Evolutionary conservation across 2,329 filamentous ascomycete species (phyloP).

Genomic region (Pezicula radicicola): DNA sequence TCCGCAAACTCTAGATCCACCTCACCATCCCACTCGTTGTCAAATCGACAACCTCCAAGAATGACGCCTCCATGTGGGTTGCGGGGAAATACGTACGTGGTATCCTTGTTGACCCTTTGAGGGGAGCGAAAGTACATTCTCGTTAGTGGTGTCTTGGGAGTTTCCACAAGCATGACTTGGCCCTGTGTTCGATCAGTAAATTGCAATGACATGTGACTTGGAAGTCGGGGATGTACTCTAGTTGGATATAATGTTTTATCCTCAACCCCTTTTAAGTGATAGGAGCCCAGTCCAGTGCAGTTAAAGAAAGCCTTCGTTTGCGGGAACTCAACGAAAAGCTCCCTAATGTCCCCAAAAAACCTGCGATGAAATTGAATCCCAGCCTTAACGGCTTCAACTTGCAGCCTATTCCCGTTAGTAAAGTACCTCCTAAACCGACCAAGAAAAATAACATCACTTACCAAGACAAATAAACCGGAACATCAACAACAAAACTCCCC

Average conservation of each 20-base stretch:
- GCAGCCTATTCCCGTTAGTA: slow-evolving; percentile 66
- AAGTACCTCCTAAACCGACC: slow-evolving; percentile 33
- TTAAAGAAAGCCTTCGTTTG: slow-evolving; percentile 17
- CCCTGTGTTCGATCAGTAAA: slow-evolving; percentile 13
- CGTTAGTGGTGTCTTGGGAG: slow-evolving; percentile 32
- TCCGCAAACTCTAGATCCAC: slow-evolving; percentile 28
- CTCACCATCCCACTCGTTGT: slow-evolving; percentile 29
- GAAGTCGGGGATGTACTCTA: slow-evolving; percentile 2
- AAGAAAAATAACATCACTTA: slow-evolving; percentile 50
- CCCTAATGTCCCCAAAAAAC: slow-evolving; percentile 10
- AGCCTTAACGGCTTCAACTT: slow-evolving; percentile 16
- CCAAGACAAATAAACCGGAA: slow-evolving; percentile 17
- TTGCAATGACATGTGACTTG: not conserved
- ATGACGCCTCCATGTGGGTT: slow-evolving; percentile 32
- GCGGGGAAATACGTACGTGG: slow-evolving; percentile 42
- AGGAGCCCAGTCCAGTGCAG: slow-evolving; percentile 24
- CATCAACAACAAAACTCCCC: slow-evolving; percentile 30
- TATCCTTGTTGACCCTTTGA: slow-evolving; percentile 36
- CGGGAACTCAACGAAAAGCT: slow-evolving; percentile 9
- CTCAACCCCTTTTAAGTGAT: slow-evolving; percentile 21
- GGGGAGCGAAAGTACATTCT: slow-evolving; percentile 41
- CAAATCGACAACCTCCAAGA: slow-evolving; percentile 30
- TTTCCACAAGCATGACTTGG: slow-evolving; percentile 32
- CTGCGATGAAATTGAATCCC: slow-evolving; percentile 14
- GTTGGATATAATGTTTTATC: slow-evolving; percentile 28